Percentiles rank a stretch among this genome's conserved stretches.
Evolutionary conservation across 169 alveolate species (phyloP).

Genomic region (Theileria parva): DNA sequence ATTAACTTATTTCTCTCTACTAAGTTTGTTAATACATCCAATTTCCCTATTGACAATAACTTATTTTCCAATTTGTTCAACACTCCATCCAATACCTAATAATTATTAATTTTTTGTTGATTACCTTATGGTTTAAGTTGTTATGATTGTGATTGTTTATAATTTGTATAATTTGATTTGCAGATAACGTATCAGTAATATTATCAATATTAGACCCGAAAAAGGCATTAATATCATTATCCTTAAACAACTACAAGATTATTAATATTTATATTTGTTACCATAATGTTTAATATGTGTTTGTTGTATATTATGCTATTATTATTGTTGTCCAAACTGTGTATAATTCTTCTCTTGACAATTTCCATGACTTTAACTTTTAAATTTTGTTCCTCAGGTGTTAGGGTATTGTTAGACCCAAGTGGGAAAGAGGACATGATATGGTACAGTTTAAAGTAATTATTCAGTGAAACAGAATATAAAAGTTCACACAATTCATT

Average conservation of each 20-base stretch:
- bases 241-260: background rate
- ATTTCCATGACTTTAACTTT: background rate
- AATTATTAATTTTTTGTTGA: background rate
- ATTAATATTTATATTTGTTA: background rate
- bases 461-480: background rate
- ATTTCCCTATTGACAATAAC: background rate
- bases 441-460: slow-evolving; percentile 7
- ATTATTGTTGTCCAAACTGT: background rate
- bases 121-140: background rate
- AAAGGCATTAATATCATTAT: background rate
- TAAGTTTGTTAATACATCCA: background rate
- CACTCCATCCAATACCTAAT: slow-evolving; percentile 2
- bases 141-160: background rate
- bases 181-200: background rate
- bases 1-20: background rate
- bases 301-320: background rate
- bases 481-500: background rate
- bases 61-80: background rate
- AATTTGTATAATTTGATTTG: background rate
- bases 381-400: background rate
- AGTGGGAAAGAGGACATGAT: background rate
- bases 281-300: background rate
- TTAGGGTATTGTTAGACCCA: background rate
- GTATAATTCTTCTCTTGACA: background rate
- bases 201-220: background rate